A percentile compares a stretch with the other conserved stretches of the same genome.
Evolutionary conservation across 139 green algal species (phyloP).

Genomic region (Picochlorum sp.): DNA sequence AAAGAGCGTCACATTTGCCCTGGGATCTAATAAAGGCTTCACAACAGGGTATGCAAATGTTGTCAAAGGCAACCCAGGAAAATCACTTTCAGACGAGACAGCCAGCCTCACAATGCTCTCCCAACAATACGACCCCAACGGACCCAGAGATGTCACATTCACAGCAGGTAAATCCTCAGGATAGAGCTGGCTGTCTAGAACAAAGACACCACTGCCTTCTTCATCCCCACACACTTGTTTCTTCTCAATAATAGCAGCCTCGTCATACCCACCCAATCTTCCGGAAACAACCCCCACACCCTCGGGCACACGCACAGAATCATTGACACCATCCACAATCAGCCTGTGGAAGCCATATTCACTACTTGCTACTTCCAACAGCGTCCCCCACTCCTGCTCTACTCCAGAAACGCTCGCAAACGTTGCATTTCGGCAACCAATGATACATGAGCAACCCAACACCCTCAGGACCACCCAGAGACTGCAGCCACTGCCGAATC

Average conservation of each 20-base stretch:
- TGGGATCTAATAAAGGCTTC: background rate
- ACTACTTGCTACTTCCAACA: too few relatives aligned
- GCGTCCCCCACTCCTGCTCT: too few relatives aligned
- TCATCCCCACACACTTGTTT: background rate
- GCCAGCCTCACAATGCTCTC: background rate
- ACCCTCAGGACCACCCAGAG: too few relatives aligned
- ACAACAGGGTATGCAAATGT: background rate
- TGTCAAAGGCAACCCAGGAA: background rate
- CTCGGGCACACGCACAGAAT: background rate
- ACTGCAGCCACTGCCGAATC: too few relatives aligned
- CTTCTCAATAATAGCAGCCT: background rate
- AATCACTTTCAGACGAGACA: background rate
- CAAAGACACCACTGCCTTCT: background rate
- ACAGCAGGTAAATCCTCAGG: background rate
- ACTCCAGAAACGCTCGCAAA: too few relatives aligned
- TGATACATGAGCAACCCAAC: too few relatives aligned
- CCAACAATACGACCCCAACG: background rate
- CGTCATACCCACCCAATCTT: background rate
- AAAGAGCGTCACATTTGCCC: background rate
- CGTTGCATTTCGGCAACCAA: too few relatives aligned
- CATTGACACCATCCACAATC: too few relatives aligned
- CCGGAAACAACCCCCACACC: background rate
- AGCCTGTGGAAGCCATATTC: too few relatives aligned
- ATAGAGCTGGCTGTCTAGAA: background rate
- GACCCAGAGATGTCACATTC: background rate